Base-by-base conservation (phyloP, 768 basidiomycete species). In the Kockovaella imperatae region DNA sequence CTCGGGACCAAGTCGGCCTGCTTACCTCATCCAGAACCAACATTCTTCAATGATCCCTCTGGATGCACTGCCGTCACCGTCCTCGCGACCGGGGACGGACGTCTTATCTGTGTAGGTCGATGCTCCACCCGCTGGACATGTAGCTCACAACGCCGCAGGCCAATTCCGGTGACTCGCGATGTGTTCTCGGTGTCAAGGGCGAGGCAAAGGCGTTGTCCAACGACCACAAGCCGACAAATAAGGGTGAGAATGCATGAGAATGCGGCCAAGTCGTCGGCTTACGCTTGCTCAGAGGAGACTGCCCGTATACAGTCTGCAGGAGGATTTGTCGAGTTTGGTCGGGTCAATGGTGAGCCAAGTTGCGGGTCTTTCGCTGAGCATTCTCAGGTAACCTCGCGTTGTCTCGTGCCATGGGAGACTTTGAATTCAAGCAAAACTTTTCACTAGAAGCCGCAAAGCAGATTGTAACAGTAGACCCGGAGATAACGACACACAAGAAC, bases 371-470 rank as follows among this genome's bases (percentile, higher is more conserved):
- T 13, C 23, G 7, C 30, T 42, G 32, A 23, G 31, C 8, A 31
- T 36, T 7, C 15, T 7, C 60, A 95, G 91, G 93, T 54, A 97
- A 97, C 68, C 81, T 99, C 48, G 93, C 95, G 0, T 74, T 97
- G 31, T 91, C 91, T 14, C 79, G 95, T 60, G 95, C 95, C 3
- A 74, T 99, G 23, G 95, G 95, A 47, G 95, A 99, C 70, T 97
- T 99, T 69, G 89, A 95, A 56, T 99, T 95, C 78, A 99, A 99
- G 77, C 90, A 93, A 74, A 93, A 91, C 67, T 79, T 80, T 41
- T 72, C 78, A 15, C 72, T 96, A 8, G 71, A 78, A 34, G 83
- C 91, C 15, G 93, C 97, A 73, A 79, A 80, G 42, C 95, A 99
- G 72, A 83, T 91, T 50, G 95, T 99, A 59, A 97, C 95, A 1